Base-by-base conservation (phyloP, 2,329 filamentous ascomycete genomes). In the Lecanicillium sp. region DNA sequence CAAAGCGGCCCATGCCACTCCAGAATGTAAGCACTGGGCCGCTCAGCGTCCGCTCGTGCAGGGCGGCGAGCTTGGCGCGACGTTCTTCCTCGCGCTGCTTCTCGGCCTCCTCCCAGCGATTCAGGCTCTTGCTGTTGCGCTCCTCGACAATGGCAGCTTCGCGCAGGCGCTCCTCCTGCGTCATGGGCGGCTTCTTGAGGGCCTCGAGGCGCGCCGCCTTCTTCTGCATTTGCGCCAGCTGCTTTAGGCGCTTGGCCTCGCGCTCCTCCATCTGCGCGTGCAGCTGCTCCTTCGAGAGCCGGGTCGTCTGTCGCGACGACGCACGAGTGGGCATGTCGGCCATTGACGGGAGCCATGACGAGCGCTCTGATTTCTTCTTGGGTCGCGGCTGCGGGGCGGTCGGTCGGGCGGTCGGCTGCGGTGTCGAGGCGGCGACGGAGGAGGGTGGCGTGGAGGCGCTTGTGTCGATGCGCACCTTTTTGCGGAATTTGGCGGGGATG, bases 31-130 rank as follows among this genome's bases (percentile, higher is more conserved):
- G 83, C 10, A 96, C 88, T 0, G 93, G 89, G 0, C 93, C 93
- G 46, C 91, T 84, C 8, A 97, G 76, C 43, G 86, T 88, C 41
- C 90, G 81, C 62, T 90, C 88, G 59, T 95, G 87, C 56, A 97
- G 72, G 12, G 91, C 93, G 32, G 91, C 90, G 40, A 97, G 73
- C 67, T 86, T 91, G 33, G 83, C 86, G 54, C 82, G 79, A 52
- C 91, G 79, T 60, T 95, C 87, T 58, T 91, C 88, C 55, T 90
- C 86, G 50, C 91, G 82, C 62, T 86, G 83, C 67, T 89, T 90
- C 68, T 98, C 93, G 6, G 89, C 87, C 64, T 89, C 86, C 65
- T 97, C 90, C 90, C 91, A 97, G 48, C 88, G 78, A 61, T 91
- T 96, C 60, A 95, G 70, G 65, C 86, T 97, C 74, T 88, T 94